Conservation (phyloP, 129 eudicot species). For the Scalesia atractyloides region DNA sequence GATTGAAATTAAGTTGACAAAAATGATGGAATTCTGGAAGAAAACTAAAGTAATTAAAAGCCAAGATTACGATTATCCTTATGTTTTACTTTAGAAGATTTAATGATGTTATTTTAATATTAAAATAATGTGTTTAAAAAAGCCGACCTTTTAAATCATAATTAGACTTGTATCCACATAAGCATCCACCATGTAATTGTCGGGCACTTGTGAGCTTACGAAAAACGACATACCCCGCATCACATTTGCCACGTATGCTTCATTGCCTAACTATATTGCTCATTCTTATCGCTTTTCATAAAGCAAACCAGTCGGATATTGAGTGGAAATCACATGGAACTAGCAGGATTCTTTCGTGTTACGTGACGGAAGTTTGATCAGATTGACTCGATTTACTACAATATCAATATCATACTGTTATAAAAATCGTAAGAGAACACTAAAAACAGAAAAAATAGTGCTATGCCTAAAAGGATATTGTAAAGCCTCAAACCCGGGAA, state of each 20-base stretch:
- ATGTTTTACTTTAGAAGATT: slow-evolving; percentile 40
- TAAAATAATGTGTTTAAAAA: background rate
- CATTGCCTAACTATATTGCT: slow-evolving; percentile 22
- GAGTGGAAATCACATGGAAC: too few relatives aligned
- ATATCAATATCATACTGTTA: too few relatives aligned
- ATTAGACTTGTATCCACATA: slow-evolving; percentile 25
- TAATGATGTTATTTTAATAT: slow-evolving; percentile 31
- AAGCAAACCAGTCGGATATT: too few relatives aligned
- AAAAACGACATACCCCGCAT: slow-evolving; percentile 12
- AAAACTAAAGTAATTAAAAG: slow-evolving; percentile 33
- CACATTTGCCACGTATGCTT: slow-evolving; percentile 29
- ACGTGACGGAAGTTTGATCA: too few relatives aligned
- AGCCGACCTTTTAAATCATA: background rate
- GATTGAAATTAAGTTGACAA: slow-evolving; percentile 21
- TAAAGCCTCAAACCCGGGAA: too few relatives aligned
- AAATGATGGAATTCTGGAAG: slow-evolving; percentile 26
- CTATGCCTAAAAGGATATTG: too few relatives aligned
- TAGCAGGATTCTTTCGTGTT: too few relatives aligned
- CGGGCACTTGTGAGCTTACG: slow-evolving; percentile 33
- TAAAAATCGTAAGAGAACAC: too few relatives aligned
- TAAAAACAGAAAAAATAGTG: too few relatives aligned
- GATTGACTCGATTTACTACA: too few relatives aligned
- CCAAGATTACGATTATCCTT: slow-evolving; percentile 35
- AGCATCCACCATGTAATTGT: slow-evolving; percentile 35
- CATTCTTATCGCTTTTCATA: too few relatives aligned